phyloP scores from a whole-genome alignment of 129 eudicot species.

The Calendula officinalis region DNA sequence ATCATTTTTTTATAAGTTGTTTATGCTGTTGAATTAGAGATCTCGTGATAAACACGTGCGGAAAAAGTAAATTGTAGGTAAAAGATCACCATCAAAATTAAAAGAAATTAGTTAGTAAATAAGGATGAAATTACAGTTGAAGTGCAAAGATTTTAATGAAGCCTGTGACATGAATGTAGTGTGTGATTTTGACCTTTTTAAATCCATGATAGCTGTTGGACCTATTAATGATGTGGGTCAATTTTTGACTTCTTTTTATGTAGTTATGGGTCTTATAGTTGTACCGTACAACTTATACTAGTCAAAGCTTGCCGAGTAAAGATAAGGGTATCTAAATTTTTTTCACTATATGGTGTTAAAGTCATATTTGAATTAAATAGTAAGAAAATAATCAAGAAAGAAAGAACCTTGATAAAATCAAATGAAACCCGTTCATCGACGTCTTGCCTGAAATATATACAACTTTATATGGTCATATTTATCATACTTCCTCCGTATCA shows the following conservation, averaged over 20 bases:
- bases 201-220: slow-evolving; percentile 23
- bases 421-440: too few species aligned
- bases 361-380: too few species aligned
- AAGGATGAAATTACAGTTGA: slow-evolving; percentile 18
- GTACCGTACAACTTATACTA: not conserved
- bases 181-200: slow-evolving; percentile 23
- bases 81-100: slow-evolving; percentile 12
- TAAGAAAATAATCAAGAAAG: too few species aligned
- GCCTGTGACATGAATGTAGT: not conserved
- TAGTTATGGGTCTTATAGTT: not conserved
- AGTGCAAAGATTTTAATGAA: slow-evolving; percentile 1
- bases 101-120: slow-evolving; percentile 23
- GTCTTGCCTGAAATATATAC: too few species aligned
- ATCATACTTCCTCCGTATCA: too few species aligned
- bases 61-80: not conserved
- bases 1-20: not conserved
- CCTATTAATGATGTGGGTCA: slow-evolving; percentile 27
- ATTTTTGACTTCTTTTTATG: slow-evolving; percentile 20
- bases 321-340: too few species aligned
- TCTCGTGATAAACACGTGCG: not conserved
- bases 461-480: too few species aligned
- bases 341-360: too few species aligned
- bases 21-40: not conserved
- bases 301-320: not conserved
- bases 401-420: too few species aligned